phyloP scores from a whole-genome alignment of 2,329 filamentous ascomycete species.

The Scedosporium dehoogii region DNA sequence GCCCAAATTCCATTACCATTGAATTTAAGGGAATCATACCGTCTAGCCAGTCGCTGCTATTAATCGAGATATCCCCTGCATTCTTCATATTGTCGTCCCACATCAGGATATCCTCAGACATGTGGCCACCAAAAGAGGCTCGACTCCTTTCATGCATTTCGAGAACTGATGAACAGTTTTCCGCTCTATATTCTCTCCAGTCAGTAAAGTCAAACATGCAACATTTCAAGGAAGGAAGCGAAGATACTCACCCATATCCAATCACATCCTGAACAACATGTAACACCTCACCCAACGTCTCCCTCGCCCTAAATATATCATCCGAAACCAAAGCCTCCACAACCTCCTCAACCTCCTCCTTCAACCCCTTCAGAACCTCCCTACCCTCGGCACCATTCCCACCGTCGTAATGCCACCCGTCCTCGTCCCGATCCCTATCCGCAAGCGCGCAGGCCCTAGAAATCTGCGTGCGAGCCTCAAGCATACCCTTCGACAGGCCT shows the following conservation, averaged over 20 bases:
- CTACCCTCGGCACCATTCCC: conserved; percentile 7
- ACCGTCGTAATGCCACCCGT: conserved; percentile 10
- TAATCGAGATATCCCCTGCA: too few relatives aligned
- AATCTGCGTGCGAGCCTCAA: conserved; percentile 8
- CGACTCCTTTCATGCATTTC: too few relatives aligned
- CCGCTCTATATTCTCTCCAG: neutral
- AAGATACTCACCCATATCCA: conserved; percentile 9
- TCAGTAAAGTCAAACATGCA: neutral
- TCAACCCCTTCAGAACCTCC: conserved; percentile 6
- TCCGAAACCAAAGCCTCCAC: conserved; percentile 5
- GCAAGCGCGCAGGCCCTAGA: conserved; percentile 7
- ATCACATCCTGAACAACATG: conserved; percentile 12
- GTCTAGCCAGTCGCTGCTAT: too few relatives aligned
- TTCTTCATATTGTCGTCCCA: too few relatives aligned
- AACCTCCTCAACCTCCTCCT: conserved; percentile 2
- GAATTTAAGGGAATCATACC: too few relatives aligned
- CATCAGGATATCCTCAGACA: too few relatives aligned
- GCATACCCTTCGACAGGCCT: conserved; percentile 7
- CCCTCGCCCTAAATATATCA: conserved; percentile 5
- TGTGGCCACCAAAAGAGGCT: too few relatives aligned
- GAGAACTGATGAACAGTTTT: too few relatives aligned
- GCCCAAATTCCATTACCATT: too few relatives aligned
- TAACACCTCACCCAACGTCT: conserved; percentile 9
- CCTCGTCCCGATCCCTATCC: conserved; percentile 5
- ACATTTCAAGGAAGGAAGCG: neutral